Evolutionary conservation across 2,329 filamentous ascomycete species (phyloP), one percentile per base, ranked within the genome.

Genomic region (Epichloe elymi): DNA sequence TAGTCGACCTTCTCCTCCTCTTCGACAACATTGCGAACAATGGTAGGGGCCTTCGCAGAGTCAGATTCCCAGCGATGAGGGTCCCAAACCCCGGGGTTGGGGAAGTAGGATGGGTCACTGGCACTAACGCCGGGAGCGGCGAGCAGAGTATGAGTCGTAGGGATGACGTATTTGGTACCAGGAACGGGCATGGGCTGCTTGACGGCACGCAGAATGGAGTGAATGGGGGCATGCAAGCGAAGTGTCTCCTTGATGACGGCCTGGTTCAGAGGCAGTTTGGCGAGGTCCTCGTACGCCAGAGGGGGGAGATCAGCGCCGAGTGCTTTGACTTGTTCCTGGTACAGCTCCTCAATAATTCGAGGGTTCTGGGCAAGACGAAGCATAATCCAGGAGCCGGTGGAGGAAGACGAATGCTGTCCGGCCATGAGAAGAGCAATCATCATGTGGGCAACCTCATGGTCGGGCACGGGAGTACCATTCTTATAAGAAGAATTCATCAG

Each of bases 391-490:
- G 87, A 80, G 60, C 81, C 83, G 39, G 86, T 90, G 19, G 87
- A 88, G 4, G 88, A 88, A 2, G 87, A 91, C 2, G 86, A 91
- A 72, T 95, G 88, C 65, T 95, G 88, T 51, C 88, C 88, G 53
- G 87, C 88, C 88, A 95, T 94, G 55, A 95, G 80, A 20, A 95
- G 77, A 5, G 88, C 88, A 67, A 95, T 95, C 86, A 95, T 91
- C 79, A 95, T 91, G 70, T 93, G 85, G 20, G 88, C 88, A 53
- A 94, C 79, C 67, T 95, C 88, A 61, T 85, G 76, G 63, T 95
- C 88, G 15, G 88, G 85, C n/a, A 94, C 76, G 5, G 74, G 74
- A 39, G 73, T 81, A 58, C 88, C 88, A 59, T 91, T 80, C 73
- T 94, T 95, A 78, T 95, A 95, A 23, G 73, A 76, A 60, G 83